Evolutionary conservation across 192 early-diverging fungal genomes (phyloP), one percentile per base, ranked within the genome.

Genomic region (Coemansia sp.): DNA sequence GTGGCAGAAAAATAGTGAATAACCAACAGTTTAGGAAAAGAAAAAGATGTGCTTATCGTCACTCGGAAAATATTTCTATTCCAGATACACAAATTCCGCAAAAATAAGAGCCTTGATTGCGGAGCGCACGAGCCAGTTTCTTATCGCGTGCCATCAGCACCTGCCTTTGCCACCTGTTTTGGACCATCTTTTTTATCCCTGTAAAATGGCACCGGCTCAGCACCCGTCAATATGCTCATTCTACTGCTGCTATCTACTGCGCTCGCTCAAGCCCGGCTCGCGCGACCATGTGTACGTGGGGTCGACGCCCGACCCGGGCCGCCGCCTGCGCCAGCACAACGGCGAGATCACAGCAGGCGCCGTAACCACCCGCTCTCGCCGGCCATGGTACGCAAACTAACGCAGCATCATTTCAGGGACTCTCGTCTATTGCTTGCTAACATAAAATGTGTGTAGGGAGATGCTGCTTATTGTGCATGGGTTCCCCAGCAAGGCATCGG

Each of bases 231-330:
- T 48, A n/a, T 48, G 52, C 62, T 39, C 32, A 23, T 76, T 76
- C 64, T 82, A 82, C 64, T 82, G 79, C 65, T 82, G 74, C 66
- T 82, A 76, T 25, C 55, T 82, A 57, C 74, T 76, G 11, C 69
- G 64, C 35, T 82, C 79, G 32, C 67, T 82, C 21, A 82, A 76
- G 66, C 73, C 62, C 32, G 66, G 73, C 19, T 29, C 60, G 45
- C 52, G 41, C 1, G 38, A 62, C 55, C 57, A 66, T 41, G 74
- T 70, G 23, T 82, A 82, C 35, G 70, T 82, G 24, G 79, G 79
- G 59, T 76, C 79, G n/a, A 82, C 79, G 38, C 69, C 73, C 29
- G 61, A 82, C 57, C 73, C 79, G 6, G 60, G 66, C 43, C 74
- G 73, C 43, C 66, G 74, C 22, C 66, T 82, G 60, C 62, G 74